phyloP scores from a whole-genome alignment of 2,329 filamentous ascomycete genomes.

The Fusarium cyanostomum region DNA sequence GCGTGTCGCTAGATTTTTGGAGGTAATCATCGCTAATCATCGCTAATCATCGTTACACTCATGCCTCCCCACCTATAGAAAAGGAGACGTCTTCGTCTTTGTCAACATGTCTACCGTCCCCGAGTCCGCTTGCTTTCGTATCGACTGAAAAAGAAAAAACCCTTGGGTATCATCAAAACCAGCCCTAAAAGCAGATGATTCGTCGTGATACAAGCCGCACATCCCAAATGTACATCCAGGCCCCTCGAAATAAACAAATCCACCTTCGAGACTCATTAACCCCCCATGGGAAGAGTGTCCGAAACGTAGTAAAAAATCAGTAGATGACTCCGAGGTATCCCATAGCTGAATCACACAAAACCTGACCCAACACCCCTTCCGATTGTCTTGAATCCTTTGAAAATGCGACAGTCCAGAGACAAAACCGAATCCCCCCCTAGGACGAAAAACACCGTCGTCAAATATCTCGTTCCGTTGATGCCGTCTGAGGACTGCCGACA shows the following conservation, averaged over 20 bases:
- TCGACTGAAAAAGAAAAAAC: constrained; percentile 36
- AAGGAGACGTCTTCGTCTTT: neutral
- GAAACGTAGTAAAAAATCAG: constrained; percentile 28
- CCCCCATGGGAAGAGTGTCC: constrained; percentile 9
- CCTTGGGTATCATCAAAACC: constrained; percentile 49
- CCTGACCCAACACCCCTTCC: constrained; percentile 29
- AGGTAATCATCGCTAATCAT: neutral
- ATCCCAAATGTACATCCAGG: constrained; percentile 36
- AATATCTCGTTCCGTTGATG: constrained; percentile 33
- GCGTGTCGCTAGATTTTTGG: neutral
- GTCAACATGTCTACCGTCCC: constrained; percentile 24
- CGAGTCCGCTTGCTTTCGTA: constrained; percentile 27
- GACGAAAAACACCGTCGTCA: constrained; percentile 25
- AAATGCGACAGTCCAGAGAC: constrained; percentile 37
- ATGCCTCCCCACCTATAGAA: neutral
- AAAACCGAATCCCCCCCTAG: constrained; percentile 13
- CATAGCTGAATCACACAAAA: constrained; percentile 31
- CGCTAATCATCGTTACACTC: neutral
- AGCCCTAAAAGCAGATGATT: constrained; percentile 43
- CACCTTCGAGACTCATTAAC: constrained; percentile 10
- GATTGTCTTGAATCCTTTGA: constrained; percentile 32
- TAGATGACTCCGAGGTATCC: constrained; percentile 34
- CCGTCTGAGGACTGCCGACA: constrained; percentile 32
- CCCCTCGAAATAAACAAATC: constrained; percentile 26
- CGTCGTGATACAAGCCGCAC: constrained; percentile 42